Evolutionary conservation across 2,329 filamentous ascomycete genomes (phyloP).

Genomic region (Cadophora gregata): DNA sequence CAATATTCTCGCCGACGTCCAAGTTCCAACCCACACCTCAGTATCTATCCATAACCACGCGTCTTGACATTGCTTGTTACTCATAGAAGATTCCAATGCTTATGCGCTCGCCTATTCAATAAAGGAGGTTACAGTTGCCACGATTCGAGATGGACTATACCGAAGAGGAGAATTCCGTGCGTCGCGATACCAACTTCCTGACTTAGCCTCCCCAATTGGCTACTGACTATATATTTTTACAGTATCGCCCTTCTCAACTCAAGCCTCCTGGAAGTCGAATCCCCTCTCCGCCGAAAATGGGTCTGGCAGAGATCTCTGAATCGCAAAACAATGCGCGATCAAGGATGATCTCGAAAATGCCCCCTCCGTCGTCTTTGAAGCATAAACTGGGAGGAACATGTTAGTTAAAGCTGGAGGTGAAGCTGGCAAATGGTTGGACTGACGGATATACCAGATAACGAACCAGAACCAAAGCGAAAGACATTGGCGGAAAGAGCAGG

Average conservation of each 20-base stretch:
- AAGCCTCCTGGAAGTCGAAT: conserved; percentile 38
- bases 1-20: neutral
- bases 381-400: conserved; percentile 47
- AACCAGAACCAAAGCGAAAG: conserved; percentile 66
- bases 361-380: conserved; percentile 54
- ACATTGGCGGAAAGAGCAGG: conserved; percentile 60
- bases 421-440: conserved; percentile 1
- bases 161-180: conserved; percentile 42
- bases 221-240: conserved; percentile 20
- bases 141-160: conserved; percentile 37
- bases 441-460: conserved; percentile 49
- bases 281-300: conserved; percentile 41
- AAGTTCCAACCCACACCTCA: neutral
- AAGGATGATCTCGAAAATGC: conserved; percentile 51
- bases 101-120: conserved; percentile 17
- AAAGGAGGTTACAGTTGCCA: conserved; percentile 35
- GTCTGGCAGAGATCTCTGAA: conserved; percentile 61
- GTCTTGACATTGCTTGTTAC: neutral
- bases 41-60: neutral
- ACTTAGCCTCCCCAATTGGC: neutral
- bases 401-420: conserved; percentile 25
- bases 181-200: conserved; percentile 8
- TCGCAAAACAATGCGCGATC: conserved; percentile 65
- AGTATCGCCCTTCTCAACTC: conserved; percentile 41
- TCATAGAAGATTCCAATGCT: conserved; percentile 5